Evolutionary conservation across 257 asterid genomes (phyloP).

Genomic region (Paraleonurus japonicus): DNA sequence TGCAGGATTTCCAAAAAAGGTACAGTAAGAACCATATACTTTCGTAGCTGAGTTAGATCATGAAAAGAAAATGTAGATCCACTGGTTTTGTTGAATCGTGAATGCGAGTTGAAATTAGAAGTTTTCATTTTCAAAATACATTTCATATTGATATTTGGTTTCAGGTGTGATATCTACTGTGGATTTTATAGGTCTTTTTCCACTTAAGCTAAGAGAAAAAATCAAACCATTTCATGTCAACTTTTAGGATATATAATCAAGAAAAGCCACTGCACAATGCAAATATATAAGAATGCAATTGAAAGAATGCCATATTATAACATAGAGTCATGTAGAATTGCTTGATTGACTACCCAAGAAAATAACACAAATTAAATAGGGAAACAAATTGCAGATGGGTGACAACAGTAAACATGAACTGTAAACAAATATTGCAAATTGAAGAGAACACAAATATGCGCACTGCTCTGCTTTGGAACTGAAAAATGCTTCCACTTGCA

Average conservation of each 20-base stretch:
- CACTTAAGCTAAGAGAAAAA: not conserved
- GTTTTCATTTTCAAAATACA: not conserved
- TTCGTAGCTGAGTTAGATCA: not conserved
- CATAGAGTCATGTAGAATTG: not conserved
- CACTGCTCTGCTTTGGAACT: conserved; percentile 14
- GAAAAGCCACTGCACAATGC: not conserved
- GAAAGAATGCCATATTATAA: not conserved
- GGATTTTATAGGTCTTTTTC: not conserved
- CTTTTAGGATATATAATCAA: not conserved
- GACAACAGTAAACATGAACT: not conserved
- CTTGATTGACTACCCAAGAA: not conserved
- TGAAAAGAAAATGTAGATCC: not conserved
- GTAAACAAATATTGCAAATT: not conserved
- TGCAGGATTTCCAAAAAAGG: conserved; percentile 37
- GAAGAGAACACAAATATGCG: conserved; percentile 12
- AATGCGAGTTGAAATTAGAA: not conserved
- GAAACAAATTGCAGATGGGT: not conserved
- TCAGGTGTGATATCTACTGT: not conserved
- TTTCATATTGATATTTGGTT: not conserved
- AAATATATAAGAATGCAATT: not conserved
- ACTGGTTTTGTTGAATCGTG: not conserved
- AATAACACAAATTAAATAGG: not conserved
- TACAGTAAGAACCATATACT: not conserved
- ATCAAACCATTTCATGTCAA: not conserved
- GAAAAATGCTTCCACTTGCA: not conserved